Conservation (phyloP, 768 basidiomycete species). For the Suillus tomentosus region DNA sequence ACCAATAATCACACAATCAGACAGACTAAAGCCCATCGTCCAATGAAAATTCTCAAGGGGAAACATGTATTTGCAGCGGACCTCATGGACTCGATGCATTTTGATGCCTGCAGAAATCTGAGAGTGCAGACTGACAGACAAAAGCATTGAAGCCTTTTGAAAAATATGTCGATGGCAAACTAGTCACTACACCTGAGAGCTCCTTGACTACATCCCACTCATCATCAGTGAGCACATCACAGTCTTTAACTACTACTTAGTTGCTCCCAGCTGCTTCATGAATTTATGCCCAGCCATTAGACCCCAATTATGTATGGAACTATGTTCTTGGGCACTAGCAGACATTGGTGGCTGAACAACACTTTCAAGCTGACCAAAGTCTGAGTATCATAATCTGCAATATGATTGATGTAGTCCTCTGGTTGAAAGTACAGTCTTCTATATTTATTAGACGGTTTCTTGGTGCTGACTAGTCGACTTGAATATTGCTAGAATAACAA, state of each 20-base stretch:
- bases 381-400: neutral
- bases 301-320: neutral
- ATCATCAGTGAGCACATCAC: neutral
- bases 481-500: neutral
- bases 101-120: too few relatives aligned
- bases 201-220: neutral
- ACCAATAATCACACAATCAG: too few relatives aligned
- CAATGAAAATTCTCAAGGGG: too few relatives aligned
- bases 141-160: too few relatives aligned
- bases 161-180: too few relatives aligned
- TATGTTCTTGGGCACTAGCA: neutral
- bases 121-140: too few relatives aligned
- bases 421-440: neutral
- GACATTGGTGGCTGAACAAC: neutral
- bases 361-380: neutral
- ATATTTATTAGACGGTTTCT: neutral
- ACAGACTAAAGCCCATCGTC: too few relatives aligned
- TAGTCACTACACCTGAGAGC: too few relatives aligned
- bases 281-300: neutral
- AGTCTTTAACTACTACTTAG: neutral
- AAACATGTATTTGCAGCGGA: too few relatives aligned
- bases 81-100: too few relatives aligned
- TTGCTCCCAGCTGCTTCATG: neutral
- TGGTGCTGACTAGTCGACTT: neutral
- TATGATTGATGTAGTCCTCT: neutral